phyloP scores from a whole-genome alignment of 148 eudicot species.

The Spergularia marina region DNA sequence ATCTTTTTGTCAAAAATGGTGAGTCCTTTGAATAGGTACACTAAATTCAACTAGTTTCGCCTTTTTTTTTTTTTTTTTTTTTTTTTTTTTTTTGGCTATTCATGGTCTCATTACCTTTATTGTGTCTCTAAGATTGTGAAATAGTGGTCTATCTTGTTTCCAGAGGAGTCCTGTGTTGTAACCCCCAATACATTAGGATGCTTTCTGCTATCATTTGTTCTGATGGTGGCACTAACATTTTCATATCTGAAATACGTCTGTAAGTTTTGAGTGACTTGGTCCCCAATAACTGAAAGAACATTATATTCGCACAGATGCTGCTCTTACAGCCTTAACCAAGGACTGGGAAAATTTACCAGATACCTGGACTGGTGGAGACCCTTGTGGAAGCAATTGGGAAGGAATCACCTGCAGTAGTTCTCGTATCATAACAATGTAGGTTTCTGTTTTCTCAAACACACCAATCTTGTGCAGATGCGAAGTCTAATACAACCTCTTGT shows the following conservation, averaged over 20 bases:
- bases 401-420: slow-evolving; percentile 59
- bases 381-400: slow-evolving; percentile 72
- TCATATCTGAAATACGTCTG: not conserved
- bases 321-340: slow-evolving; percentile 45
- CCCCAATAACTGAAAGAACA: not conserved
- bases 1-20: too few relatives aligned
- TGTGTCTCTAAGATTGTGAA: too few relatives aligned
- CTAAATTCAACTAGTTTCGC: too few relatives aligned
- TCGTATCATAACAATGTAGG: slow-evolving; percentile 65
- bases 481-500: slow-evolving; percentile 3
- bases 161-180: not conserved
- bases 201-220: not conserved
- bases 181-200: not conserved
- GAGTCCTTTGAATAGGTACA: too few relatives aligned
- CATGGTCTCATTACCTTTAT: too few relatives aligned
- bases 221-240: not conserved
- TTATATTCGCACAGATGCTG: slow-evolving; percentile 48
- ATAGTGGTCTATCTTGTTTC: too few relatives aligned
- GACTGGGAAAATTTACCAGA: slow-evolving; percentile 63
- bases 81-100: too few relatives aligned
- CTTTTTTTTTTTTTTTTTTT: too few relatives aligned
- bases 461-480: not conserved
- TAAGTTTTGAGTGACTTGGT: slow-evolving; percentile 1
- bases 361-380: slow-evolving; percentile 66
- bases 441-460: not conserved